Conservation (phyloP, 192 early-diverging fungal species). For the Coemansia sp. region DNA sequence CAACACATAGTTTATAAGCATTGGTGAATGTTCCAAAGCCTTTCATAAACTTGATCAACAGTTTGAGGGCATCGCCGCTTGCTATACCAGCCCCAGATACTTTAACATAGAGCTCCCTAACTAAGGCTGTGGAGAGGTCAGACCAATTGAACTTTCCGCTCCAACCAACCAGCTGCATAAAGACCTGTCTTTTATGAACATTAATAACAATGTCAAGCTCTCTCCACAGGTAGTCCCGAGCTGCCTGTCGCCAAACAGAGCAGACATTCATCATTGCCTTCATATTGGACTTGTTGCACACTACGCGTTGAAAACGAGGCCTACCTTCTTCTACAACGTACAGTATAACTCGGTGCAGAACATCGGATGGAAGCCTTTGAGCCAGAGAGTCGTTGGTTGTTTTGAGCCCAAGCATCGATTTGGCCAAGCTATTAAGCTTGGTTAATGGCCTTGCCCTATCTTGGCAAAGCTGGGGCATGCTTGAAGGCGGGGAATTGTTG, state of each 20-base stretch:
- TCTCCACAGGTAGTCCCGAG: neutral
- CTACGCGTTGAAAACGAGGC: neutral
- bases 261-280: neutral
- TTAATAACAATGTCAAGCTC: neutral
- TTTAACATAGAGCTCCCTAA: neutral
- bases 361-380: slow-evolving; percentile 2
- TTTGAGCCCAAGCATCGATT: neutral
- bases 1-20: neutral
- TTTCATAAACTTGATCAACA: neutral
- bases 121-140: neutral
- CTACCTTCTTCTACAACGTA: neutral
- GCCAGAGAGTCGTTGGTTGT: neutral
- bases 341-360: neutral
- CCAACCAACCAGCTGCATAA: neutral
- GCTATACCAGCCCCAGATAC: neutral
- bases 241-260: neutral
- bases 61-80: neutral
- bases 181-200: neutral
- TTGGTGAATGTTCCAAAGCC: neutral
- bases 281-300: neutral
- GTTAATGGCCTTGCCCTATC: neutral
- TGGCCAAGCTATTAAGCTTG: neutral
- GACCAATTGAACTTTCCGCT: too few relatives aligned
- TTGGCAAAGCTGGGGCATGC: neutral
- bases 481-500: neutral